Base-by-base conservation (phyloP, 2,329 filamentous ascomycete genomes). In the Colletotrichum phormii region DNA sequence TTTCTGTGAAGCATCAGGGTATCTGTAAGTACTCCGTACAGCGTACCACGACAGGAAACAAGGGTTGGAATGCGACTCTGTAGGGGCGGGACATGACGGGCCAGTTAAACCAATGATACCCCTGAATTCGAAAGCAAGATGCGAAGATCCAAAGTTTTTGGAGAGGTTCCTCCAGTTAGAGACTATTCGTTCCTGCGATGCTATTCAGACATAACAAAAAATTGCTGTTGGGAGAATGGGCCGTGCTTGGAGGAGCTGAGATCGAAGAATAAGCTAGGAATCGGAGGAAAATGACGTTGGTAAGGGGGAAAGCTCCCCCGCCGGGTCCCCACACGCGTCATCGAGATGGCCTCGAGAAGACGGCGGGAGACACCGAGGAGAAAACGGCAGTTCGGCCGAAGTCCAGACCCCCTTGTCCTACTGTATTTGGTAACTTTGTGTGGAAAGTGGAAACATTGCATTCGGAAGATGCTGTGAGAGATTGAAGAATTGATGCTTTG, bases 81-180 rank as follows among this genome's bases (percentile, higher is more conserved):
- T 51, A 49, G 57, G 63, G 49, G 55, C 71, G 51, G 57, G 74
- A 42, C 62, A 69, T 53, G 64, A 51, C 22, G 13, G 51, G 37
- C 37, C n/a, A 74, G 37, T 31, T 37, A 37, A 70, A 35, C 64
- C 68, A 75, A 75, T 73, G 73, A 75, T 75, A 75, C 73, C 73
- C 73, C 58, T 37, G 29, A 15, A 60, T 35, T 53, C 15, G 55
- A 15, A 42, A 60, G 35, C 33, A 35, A 22, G n/a, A 53, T 53
- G 60, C 42, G 35, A 42, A 54, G 59, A 59, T 31, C 55, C 37
- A 37, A 70, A 26, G 55, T 66, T 72, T 72, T 72, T 24, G 63
- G 61, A 66, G 24, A n/a, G n/a, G 26, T 4, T 29, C 26, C 26
- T 29, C 26, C 33, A 60, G 70, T 72, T 72, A 70, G 70, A 70